These are phyloP conservation scores for Yarrowia sp. DNA, from an alignment of 805 yeast species.

Conservation along the genomic window DNA sequence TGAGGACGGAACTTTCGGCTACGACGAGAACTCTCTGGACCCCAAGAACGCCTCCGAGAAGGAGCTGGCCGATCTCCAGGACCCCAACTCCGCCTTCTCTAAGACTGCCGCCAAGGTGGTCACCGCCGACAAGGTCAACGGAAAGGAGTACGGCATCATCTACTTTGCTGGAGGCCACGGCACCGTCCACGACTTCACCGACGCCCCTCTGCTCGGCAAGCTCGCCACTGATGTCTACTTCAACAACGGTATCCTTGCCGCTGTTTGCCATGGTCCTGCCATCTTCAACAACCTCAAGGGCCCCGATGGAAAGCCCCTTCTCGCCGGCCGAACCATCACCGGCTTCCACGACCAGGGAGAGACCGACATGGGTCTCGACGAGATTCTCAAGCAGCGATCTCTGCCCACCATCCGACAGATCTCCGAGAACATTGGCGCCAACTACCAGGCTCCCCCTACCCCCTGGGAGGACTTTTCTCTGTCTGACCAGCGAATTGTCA, in stretches of 20 bases:
- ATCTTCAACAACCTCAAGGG: slow-evolving; percentile 51
- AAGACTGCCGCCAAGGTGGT: slow-evolving; percentile 88
- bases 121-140: slow-evolving; percentile 65
- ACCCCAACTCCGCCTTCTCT: slow-evolving; percentile 42
- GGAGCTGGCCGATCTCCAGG: slow-evolving; percentile 14
- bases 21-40: slow-evolving; percentile 54
- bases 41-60: slow-evolving; percentile 1
- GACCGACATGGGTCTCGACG: slow-evolving; percentile 37
- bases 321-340: slow-evolving; percentile 55
- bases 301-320: slow-evolving; percentile 45
- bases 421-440: slow-evolving; percentile 43
- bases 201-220: slow-evolving; percentile 47
- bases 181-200: slow-evolving; percentile 53
- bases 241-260: slow-evolving; percentile 56
- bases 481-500: slow-evolving; percentile 56
- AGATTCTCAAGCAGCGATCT: slow-evolving; percentile 39
- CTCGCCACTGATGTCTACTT: slow-evolving; percentile 49
- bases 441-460: slow-evolving; percentile 47
- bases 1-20: slow-evolving; percentile 56
- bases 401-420: slow-evolving; percentile 38
- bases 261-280: slow-evolving; percentile 70
- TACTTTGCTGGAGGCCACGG: slow-evolving; percentile 71
- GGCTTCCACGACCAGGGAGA: slow-evolving; percentile 64
- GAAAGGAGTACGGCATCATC: slow-evolving; percentile 55
- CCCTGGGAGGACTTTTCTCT: slow-evolving; percentile 55